phyloP scores from a whole-genome alignment of 2,329 filamentous ascomycete species.

The Chrysoporthe puriensis region DNA sequence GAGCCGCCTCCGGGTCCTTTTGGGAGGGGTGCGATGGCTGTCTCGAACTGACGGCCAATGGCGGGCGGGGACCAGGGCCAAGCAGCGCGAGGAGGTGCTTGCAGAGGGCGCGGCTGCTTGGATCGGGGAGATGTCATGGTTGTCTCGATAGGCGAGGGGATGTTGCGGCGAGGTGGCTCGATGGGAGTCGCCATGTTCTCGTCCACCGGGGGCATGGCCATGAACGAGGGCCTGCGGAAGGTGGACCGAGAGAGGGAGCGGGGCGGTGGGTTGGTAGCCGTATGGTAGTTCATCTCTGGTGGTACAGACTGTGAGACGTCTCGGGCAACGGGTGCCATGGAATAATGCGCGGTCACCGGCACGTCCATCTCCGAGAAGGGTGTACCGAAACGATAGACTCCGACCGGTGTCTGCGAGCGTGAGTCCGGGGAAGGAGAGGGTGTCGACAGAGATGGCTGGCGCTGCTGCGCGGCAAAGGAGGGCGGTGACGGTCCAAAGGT shows the following conservation, averaged over 20 bases:
- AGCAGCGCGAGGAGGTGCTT: conserved; percentile 57
- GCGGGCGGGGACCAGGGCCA: conserved; percentile 57
- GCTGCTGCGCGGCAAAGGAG: conserved; percentile 24
- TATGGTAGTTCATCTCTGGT: conserved; percentile 84
- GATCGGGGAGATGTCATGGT: conserved; percentile 41
- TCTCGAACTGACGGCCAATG: conserved; percentile 50
- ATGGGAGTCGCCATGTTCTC: conserved; percentile 60
- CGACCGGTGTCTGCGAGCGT: conserved; percentile 51
- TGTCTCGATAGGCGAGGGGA: conserved; percentile 41
- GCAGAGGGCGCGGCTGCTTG: conserved; percentile 46
- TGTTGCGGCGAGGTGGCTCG: conserved; percentile 38
- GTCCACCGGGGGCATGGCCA: conserved; percentile 69
- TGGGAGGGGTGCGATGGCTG: conserved; percentile 45
- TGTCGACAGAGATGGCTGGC: conserved; percentile 26
- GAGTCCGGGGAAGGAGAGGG: conserved; percentile 53
- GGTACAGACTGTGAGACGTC: conserved; percentile 89
- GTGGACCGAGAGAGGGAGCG: conserved; percentile 61
- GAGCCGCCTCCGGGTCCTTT: conserved; percentile 13
- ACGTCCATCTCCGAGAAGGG: conserved; percentile 91
- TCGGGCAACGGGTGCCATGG: conserved; percentile 72
- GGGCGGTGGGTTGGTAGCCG: conserved; percentile 41
- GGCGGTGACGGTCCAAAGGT: conserved; percentile 24
- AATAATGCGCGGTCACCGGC: conserved; percentile 71
- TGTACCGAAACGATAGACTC: conserved; percentile 77
- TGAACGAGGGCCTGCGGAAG: conserved; percentile 68